These are phyloP conservation scores for Cardamine resedifolia DNA, from an alignment of 345 rosid species.

Conservation along the genomic window DNA sequence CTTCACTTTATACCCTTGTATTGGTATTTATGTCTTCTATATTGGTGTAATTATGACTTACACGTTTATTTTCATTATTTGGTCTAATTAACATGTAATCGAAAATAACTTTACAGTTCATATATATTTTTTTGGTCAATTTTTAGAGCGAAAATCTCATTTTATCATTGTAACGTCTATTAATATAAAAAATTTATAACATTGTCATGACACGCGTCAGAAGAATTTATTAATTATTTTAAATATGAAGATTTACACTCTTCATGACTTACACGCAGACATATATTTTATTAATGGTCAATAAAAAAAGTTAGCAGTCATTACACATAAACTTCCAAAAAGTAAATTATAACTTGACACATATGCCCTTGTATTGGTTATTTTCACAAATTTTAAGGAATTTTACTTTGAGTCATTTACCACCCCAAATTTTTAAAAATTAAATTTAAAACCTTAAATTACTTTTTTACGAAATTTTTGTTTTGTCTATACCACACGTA, in stretches of 20 bases:
- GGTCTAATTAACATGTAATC: background rate
- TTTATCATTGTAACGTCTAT: background rate
- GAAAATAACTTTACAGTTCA: too few species aligned
- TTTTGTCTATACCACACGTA: background rate
- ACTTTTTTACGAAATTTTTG: too few species aligned
- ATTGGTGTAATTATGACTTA: too few species aligned
- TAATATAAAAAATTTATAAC: background rate
- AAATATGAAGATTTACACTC: background rate
- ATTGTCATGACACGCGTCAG: background rate
- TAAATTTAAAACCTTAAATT: background rate
- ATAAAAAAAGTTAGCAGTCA: background rate
- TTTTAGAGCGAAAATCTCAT: background rate
- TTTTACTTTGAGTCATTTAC: background rate
- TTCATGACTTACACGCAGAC: constrained; percentile 3
- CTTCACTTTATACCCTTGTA: background rate
- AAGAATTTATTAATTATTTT: background rate
- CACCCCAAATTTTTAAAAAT: background rate
- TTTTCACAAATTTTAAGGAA: background rate
- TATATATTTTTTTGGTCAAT: background rate
- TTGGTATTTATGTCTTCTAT: background rate
- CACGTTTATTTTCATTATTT: background rate
- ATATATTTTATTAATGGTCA: background rate
- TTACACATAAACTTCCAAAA: background rate
- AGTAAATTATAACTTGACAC: background rate
- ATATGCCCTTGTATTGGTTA: background rate